Conservation (phyloP, 179 eudicot species). For the Corrigiola litoralis region DNA sequence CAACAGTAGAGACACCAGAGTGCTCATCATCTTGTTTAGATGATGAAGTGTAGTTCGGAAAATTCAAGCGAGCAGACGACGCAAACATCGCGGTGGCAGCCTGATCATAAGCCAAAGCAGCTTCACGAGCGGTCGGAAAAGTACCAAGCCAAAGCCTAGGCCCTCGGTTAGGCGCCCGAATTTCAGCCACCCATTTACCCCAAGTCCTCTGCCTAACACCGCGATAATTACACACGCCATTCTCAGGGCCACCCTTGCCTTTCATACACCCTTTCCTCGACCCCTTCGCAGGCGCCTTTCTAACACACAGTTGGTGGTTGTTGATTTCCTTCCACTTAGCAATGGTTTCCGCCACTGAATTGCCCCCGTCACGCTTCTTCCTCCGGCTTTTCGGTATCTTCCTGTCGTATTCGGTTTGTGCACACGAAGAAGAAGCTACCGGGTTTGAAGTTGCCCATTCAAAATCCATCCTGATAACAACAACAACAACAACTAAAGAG, state of each 20-base stretch:
- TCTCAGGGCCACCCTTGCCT: slow-evolving; percentile 46
- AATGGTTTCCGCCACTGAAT: slow-evolving; percentile 47
- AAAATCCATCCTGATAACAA: slow-evolving; percentile 23
- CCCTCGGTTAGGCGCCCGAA: slow-evolving; percentile 42
- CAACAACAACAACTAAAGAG: too few species aligned
- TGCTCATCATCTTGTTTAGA: too few species aligned
- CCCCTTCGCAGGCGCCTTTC: slow-evolving; percentile 49
- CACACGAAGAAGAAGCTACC: slow-evolving; percentile 15
- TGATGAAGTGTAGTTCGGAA: too few species aligned
- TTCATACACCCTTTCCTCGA: slow-evolving; percentile 53
- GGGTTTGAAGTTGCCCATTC: slow-evolving; percentile 23
- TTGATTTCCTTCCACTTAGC: slow-evolving; percentile 71
- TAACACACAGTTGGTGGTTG: slow-evolving; percentile 25
- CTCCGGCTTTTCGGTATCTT: slow-evolving; percentile 60
- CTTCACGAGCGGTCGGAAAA: slow-evolving; percentile 43
- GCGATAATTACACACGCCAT: slow-evolving; percentile 39
- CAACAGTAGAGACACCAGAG: slow-evolving; percentile 34
- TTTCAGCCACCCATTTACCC: slow-evolving; percentile 76
- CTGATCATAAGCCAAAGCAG: slow-evolving; percentile 56
- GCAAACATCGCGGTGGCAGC: slow-evolving; percentile 58
- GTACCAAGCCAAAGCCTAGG: slow-evolving; percentile 56
- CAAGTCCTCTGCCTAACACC: slow-evolving; percentile 66
- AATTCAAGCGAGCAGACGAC: too few species aligned
- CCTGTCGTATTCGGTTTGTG: slow-evolving; percentile 30
- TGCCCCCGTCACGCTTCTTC: slow-evolving; percentile 40